Evolutionary conservation across 306 rosid species (phyloP).

Genomic region (Pyrus communis): DNA sequence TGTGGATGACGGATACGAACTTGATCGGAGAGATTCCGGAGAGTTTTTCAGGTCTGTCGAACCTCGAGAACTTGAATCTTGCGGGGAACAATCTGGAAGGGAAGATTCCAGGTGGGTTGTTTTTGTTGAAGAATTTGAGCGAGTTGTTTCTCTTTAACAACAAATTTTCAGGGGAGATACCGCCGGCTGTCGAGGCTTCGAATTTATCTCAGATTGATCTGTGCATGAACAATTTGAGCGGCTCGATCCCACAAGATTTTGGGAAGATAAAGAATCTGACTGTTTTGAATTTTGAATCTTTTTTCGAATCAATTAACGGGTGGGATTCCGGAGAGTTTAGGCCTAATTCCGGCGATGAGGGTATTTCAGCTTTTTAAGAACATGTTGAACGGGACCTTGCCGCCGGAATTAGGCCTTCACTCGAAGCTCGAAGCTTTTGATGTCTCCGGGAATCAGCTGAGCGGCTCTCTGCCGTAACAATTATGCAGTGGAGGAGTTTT

Average conservation of each 20-base stretch:
- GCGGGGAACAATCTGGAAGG: constrained; percentile 48
- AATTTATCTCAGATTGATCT: constrained; percentile 39
- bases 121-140: constrained; percentile 36
- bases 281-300: constrained; percentile 16
- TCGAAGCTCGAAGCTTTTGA: constrained; percentile 57
- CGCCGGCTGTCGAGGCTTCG: constrained; percentile 38
- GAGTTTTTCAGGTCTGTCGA: constrained; percentile 29
- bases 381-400: constrained; percentile 66
- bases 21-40: constrained; percentile 53
- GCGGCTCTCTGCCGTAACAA: constrained; percentile 59
- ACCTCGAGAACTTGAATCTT: constrained; percentile 46
- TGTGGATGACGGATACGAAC: constrained; percentile 42
- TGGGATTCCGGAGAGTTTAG: constrained; percentile 51
- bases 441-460: constrained; percentile 49
- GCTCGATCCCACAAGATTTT: constrained; percentile 48
- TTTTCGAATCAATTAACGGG: constrained; percentile 49
- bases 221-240: constrained; percentile 50
- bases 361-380: constrained; percentile 43
- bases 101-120: constrained; percentile 43
- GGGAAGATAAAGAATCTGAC: constrained; percentile 44
- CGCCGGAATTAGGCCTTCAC: constrained; percentile 54
- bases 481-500: constrained; percentile 51
- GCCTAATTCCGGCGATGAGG: constrained; percentile 33
- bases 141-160: constrained; percentile 41
- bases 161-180: constrained; percentile 49